Evolutionary conservation across 257 asterid genomes (phyloP).

Genomic region (Ballota nigra): DNA sequence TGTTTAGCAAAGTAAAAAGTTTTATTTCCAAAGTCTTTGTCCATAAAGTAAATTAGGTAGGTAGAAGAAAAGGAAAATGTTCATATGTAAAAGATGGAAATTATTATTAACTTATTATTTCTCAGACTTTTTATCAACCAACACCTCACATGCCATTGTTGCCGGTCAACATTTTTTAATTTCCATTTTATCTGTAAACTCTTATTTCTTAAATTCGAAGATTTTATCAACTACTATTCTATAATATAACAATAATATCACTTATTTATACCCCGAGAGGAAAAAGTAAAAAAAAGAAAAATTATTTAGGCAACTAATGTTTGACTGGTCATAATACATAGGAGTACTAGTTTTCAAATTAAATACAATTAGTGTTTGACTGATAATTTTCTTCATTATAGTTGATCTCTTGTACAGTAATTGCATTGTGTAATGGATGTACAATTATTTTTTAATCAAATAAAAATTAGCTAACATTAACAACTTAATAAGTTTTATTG

Average conservation of each 20-base stretch:
- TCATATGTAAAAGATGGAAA: background rate
- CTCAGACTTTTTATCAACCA: slow-evolving; percentile 5
- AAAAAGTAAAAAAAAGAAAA: no score
- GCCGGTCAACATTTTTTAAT: background rate
- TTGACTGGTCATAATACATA: no score
- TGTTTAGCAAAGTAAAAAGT: background rate
- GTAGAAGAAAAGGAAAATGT: background rate
- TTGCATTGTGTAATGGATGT: no score
- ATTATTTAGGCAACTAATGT: background rate
- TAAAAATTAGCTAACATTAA: no score
- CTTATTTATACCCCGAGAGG: background rate
- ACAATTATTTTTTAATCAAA: no score
- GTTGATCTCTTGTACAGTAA: no score
- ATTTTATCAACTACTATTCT: background rate
- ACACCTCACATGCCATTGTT: slow-evolving; percentile 27
- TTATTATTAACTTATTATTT: background rate
- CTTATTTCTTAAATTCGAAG: background rate
- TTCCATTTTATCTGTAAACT: background rate
- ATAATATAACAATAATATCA: background rate
- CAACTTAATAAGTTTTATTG: no score
- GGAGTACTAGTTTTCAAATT: no score
- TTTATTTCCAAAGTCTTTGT: background rate
- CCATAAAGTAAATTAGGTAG: slow-evolving; percentile 11
- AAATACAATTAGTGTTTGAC: no score
- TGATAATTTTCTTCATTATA: no score